Base-by-base conservation (phyloP, 805 yeast species). In the Yarrowia bubula region DNA sequence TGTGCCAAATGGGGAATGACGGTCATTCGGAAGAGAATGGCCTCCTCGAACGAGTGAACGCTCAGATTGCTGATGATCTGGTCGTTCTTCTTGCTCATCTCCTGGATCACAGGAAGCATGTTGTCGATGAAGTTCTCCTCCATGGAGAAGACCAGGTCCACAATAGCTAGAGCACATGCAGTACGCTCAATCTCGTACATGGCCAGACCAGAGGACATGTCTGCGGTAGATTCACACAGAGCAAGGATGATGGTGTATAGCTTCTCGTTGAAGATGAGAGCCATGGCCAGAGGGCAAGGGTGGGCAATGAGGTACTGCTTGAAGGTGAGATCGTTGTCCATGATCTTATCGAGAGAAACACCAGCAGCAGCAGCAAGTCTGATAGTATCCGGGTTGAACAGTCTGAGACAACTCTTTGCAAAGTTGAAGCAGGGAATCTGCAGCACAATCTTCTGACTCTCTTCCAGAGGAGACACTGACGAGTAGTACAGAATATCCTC, bases 1-100 rank as follows among this genome's bases (percentile, higher is more conserved):
- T 92, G 75, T 0, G 95, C 88, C 50, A 92, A 73, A 68, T 89
- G 89, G 0, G 90, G 89, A 22, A 92, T 81, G 9, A 89, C 76
- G 0, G 91, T 83, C n/a, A 92, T 75, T 67, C 89, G 83, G 73
- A 86, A 85, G 28, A 89, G 75, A 8, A 92, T 76, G 0, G 92
- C 87, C 71, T 90, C 96, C 70, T 80, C 85, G 69, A 89, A 89
- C 3, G 88, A 82, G 13, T 82, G 47, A 1, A 61, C 57, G 15
- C 51, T 44, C 42, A 44, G 43, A 11, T 32, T 18, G 37, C 51
- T 58, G 33, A 43, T n/a, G 11, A 58, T 58, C 28, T 58, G 64
- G 51, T 58, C 64, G 22, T 58, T 58, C 43, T 43, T 58, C 35
- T 58, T 58, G 64, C 51, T 35, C 50, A 35, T 32, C 44, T 15